Base-by-base conservation (phyloP, 2,329 filamentous ascomycete genomes). In the Didymella glomerata region DNA sequence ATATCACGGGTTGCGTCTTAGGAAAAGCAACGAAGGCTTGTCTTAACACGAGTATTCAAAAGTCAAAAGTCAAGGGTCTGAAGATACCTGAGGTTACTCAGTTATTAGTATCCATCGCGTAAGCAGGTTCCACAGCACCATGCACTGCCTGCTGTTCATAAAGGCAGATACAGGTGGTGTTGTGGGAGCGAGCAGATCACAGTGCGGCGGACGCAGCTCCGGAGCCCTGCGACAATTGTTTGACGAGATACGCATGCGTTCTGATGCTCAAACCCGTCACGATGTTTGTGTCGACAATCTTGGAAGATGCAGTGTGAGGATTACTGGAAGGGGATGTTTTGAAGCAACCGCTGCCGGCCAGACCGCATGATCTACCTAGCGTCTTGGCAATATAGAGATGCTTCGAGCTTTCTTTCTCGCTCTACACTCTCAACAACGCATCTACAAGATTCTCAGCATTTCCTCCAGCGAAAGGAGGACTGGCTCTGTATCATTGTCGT, bases 11-110 rank as follows among this genome's bases (percentile, higher is more conserved):
- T 7, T 4, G 22, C 30, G 41, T 42, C 32, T 44, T n/a, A 14
- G 4, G 3, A 58, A 58, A 54, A 58, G 45, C 56, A 58, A 49
- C 14, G 45, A 34, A 20, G 18, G 48, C 41, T 44, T 25, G 47
- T 30, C 22, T 36, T 40, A 45, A 36, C 8, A 11, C 13, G 20
- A 16, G 14, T n/a, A 11, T 38, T 11, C 25, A n/a, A 28, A 11
- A 18, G n/a, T 51, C 8, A 0, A 41, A 4, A 13, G n/a, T n/a
- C n/a, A n/a, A n/a, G n/a, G 24, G 16, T 22, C 6, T n/a, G 16
- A 0, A 41, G 27, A n/a, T 11, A 3, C 9, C 7, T 40, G 34
- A 6, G 1, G 9, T 20, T 30, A 2, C 40, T 42, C 40, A 16
- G 1, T 25, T 16, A 0, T 11, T 4, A n/a, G 24, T 28, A 13